Evolutionary conservation across 345 rosid species (phyloP), one percentile per base, ranked within the genome.

Genomic region (Gossypium arboreum): DNA sequence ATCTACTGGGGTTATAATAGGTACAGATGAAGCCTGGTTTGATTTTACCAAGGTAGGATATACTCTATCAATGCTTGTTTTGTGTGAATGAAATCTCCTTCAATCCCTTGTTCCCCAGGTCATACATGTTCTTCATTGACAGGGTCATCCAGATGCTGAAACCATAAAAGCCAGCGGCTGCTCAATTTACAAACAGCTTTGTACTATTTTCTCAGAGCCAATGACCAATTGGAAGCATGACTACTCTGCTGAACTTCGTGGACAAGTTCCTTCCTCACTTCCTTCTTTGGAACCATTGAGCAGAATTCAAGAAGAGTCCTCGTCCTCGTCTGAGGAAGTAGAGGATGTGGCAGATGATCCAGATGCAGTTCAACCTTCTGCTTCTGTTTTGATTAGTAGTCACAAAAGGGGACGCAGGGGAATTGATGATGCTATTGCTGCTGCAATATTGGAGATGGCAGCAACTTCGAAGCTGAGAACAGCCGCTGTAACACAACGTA

Each of bases 61-160:
- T 45, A 3, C 63, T 24, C n/a, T 12, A n/a, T 41, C 12, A 13
- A 41, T 61, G 34, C 57, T 2, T 34, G 22, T 20, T 51, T 61
- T 50, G 7, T 18, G 52, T 20, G 18, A 55, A 18, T 18, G 54
- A 48, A 34, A 22, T 41, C 6, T 1, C 66, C 17, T 12, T 12
- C 16, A 25, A 3, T 4, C 7, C 10, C 8, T 25, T 15, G 11
- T 54, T 50, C 29, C 13, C 60, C 51, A 76, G 66, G 71, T 77
- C 58, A 68, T 63, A 24, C 68, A 9, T 74, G 18, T 73, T 78
- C 44, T 75, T 77, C 13, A n/a, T 58, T 43, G 43, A 29, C 80
- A 85, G 90, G 94, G 17, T 73, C 83, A 82, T 73, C 87, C 90
- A 8, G 90, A 86, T 70, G 88, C 90, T 62, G 88, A 88, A 70